Evolutionary conservation across 2,329 filamentous ascomycete species (phyloP), one percentile per base, ranked within the genome.

Genomic region (Trichoderma pleuroti): DNA sequence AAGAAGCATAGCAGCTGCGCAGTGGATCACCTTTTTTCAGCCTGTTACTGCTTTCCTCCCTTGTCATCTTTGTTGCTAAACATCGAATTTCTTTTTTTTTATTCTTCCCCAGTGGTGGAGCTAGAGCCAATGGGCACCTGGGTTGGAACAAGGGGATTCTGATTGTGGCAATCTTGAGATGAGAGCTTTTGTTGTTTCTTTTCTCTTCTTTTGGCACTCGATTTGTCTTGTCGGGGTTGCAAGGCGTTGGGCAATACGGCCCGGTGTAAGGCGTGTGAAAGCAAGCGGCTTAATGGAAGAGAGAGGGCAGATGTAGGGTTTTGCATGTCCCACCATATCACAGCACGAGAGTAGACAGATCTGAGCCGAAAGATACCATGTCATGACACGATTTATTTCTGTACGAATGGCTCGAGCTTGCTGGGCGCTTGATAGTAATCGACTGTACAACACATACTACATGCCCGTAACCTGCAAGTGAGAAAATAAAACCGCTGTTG

Each of bases 331-430:
- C 39, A 54, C 46, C 32, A 67, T 61, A 49, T 56, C 49, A 59
- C 39, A 30, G 32, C 54, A 66, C 49, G 59, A 46, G 32, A 69
- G 70, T 64, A 70, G 54, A 70, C 39, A 72, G 32, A 49, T 62
- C 56, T 57, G 52, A 70, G 66, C 61, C 42, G 39, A 62, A 64
- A 60, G 68, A 70, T 70, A 60, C 54, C 61, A 70, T 66, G 18
- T 54, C 28, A 60, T 32, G 68, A 42, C 16, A 42, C 39, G 39
- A 70, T 60, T 66, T 66, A 30, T 30, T 34, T 70, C 18, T 65
- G 24, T 21, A 65, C 36, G 28, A 32, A 21, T 36, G 65, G 65
- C 36, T 63, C 18, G 49, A 70, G 36, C 36, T 60, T 42, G 49
- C 49, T 32, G 18, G 46, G 39, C 36, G 39, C 12, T 59, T 52